Evolutionary conservation across 1,139 yeast species (phyloP).

Genomic region (Geotrichum cucujoidarum): DNA sequence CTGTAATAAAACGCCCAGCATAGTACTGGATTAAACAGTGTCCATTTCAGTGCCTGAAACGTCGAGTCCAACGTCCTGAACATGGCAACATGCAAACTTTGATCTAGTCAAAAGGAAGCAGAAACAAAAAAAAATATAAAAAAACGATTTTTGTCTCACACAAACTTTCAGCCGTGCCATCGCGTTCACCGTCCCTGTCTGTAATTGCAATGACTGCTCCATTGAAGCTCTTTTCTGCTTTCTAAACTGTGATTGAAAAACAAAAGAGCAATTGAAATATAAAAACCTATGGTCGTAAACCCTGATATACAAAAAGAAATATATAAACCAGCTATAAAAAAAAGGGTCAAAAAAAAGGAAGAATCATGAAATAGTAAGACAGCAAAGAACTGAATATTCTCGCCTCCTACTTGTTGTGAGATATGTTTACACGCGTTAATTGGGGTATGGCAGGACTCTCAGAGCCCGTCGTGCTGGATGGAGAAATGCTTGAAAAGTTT

Average conservation of each 20-base stretch:
- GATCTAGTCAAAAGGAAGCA: not conserved
- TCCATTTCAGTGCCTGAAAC: slow-evolving; percentile 2
- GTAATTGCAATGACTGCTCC: too few species aligned
- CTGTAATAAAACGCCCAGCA: slow-evolving; percentile 9
- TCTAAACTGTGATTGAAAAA: not conserved
- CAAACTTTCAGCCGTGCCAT: too few species aligned
- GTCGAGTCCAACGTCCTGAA: slow-evolving; percentile 3
- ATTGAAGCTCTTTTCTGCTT: too few species aligned
- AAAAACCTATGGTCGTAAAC: not conserved
- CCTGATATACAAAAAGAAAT: not conserved
- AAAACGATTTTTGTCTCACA: too few species aligned
- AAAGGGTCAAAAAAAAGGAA: not conserved
- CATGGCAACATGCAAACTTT: not conserved
- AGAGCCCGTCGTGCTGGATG: not conserved
- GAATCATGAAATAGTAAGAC: not conserved
- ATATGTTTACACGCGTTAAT: not conserved
- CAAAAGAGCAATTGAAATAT: not conserved
- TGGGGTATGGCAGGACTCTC: not conserved
- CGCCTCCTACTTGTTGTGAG: slow-evolving; percentile 4
- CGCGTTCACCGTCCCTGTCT: too few species aligned
- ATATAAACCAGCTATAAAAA: too few species aligned
- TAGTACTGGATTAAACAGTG: slow-evolving; percentile 6
- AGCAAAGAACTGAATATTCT: slow-evolving; percentile 12
- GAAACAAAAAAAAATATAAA: not conserved
- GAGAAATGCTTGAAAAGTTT: not conserved